Conservation (phyloP, 495 filamentous ascomycete genomes). For the Talaromyces ruber region DNA sequence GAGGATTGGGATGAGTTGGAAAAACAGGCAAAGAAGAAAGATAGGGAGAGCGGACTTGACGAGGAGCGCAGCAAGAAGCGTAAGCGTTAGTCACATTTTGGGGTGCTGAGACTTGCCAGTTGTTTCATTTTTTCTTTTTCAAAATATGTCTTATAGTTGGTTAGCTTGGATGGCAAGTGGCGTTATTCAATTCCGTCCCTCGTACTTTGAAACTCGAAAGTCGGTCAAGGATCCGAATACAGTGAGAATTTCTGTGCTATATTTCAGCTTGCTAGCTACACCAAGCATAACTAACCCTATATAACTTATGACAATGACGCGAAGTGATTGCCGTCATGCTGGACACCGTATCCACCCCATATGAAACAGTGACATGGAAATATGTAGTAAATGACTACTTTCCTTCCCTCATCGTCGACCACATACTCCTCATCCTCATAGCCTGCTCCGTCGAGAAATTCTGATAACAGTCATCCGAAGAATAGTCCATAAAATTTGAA, state of each 20-base stretch:
- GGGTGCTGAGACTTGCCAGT: not conserved
- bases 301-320: too few relatives aligned
- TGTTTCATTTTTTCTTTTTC: not conserved
- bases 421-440: conserved; percentile 39
- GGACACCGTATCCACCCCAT: not conserved
- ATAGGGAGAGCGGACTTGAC: conserved; percentile 62
- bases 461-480: conserved; percentile 45
- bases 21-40: conserved; percentile 81
- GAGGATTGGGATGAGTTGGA: conserved; percentile 93
- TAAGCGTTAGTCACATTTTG: conserved; percentile 31
- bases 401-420: conserved; percentile 29
- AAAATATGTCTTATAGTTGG: not conserved
- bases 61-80: conserved; percentile 58
- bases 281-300: not conserved
- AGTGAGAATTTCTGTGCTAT: not conserved
- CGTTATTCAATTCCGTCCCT: not conserved
- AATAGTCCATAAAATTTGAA: conserved; percentile 50
- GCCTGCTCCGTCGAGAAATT: conserved; percentile 35
- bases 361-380: not conserved
- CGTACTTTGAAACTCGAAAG: not conserved
- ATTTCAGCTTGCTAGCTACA: not conserved
- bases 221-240: not conserved
- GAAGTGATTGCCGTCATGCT: not conserved
- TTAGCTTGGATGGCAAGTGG: not conserved
- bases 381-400: conserved; percentile 16